These are phyloP conservation scores for Albophoma yamanashiensis DNA, from an alignment of 2,329 filamentous ascomycete genomes.

Conservation along the genomic window DNA sequence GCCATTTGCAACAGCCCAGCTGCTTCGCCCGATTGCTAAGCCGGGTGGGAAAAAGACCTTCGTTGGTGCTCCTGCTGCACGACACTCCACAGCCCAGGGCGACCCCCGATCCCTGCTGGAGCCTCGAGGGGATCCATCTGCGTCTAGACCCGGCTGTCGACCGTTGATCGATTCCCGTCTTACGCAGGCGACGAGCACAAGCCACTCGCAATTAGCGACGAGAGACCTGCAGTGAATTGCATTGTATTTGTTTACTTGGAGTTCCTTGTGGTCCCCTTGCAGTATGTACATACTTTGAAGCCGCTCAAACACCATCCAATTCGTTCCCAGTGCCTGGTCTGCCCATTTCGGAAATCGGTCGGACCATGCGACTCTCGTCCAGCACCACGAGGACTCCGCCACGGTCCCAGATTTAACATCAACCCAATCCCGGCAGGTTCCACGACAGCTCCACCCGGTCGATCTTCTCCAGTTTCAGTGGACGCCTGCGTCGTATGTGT, in stretches of 20 bases:
- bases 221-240: background rate
- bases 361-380: background rate
- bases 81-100: background rate
- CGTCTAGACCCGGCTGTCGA: constrained; percentile 2
- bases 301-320: background rate
- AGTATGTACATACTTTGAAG: too few species aligned
- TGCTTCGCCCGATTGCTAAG: background rate
- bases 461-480: constrained; percentile 21
- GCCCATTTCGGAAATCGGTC: background rate
- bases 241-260: background rate
- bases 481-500: background rate
- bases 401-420: background rate
- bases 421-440: background rate
- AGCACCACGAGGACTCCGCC: background rate
- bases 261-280: background rate
- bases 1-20: background rate
- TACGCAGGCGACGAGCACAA: background rate
- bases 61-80: background rate
- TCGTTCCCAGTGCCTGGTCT: background rate
- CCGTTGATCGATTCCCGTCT: background rate
- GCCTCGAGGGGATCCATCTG: background rate
- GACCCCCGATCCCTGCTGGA: background rate
- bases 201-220: background rate
- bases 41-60: background rate
- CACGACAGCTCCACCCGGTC: constrained; percentile 4